These are phyloP conservation scores for Pleurotus pulmonarius DNA, from an alignment of 768 basidiomycete genomes.

Conservation along the genomic window DNA sequence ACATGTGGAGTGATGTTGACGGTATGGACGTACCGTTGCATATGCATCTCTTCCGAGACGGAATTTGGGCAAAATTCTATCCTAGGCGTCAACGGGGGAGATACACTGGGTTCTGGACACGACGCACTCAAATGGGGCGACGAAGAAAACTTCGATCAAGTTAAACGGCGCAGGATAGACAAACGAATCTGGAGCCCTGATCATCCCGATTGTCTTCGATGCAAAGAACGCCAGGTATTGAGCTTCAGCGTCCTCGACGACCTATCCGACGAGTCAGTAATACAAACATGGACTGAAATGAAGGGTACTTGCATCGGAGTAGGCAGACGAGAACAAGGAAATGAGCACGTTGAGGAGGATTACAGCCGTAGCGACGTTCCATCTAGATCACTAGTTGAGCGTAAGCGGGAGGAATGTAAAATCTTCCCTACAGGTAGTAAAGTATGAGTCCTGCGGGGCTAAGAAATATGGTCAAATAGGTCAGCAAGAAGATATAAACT, in stretches of 20 bases:
- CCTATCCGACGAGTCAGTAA: constrained; percentile 32
- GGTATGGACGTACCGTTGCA: constrained; percentile 37
- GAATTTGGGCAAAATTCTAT: constrained; percentile 39
- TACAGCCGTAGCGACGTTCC: constrained; percentile 81
- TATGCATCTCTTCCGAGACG: constrained; percentile 51
- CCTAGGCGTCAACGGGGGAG: constrained; percentile 1
- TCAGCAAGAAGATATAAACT: no score
- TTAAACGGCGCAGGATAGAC: constrained; percentile 95
- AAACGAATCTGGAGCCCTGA: constrained; percentile 79
- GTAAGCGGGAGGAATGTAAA: not conserved
- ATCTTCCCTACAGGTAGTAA: constrained; percentile 67
- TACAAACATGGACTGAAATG: not conserved
- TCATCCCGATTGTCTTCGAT: constrained; percentile 80
- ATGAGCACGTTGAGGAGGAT: constrained; percentile 91
- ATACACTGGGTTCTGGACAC: not conserved
- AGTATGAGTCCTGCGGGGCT: constrained; percentile 61
- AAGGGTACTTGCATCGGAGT: constrained; percentile 63
- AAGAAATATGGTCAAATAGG: not conserved
- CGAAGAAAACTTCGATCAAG: constrained; percentile 71
- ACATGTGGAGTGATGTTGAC: not conserved
- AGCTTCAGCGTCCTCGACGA: constrained; percentile 81
- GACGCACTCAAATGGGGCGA: constrained; percentile 85
- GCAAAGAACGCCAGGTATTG: constrained; percentile 92
- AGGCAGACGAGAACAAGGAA: constrained; percentile 92
- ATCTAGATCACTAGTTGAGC: constrained; percentile 33